Evolutionary conservation across 2,329 filamentous ascomycete species (phyloP), one percentile per base, ranked within the genome.

Genomic region (Penicillium janthinellum): DNA sequence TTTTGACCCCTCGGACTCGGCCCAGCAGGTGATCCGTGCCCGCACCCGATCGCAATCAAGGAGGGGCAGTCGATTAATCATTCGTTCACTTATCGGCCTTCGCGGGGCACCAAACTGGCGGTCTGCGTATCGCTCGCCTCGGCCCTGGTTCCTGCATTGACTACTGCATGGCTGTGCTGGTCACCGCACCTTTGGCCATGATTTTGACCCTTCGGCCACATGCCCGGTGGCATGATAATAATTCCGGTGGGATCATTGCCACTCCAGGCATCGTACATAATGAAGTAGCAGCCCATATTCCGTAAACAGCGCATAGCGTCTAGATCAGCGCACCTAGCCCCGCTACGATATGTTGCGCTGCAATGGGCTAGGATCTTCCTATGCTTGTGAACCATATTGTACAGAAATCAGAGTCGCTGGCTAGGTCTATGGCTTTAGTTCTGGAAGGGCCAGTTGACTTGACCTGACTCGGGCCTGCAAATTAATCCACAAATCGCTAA

Each of bases 11-110:
- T 61, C 59, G 55, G 25, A 50, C 59, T 38, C 51, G 54, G 50
- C 53, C 60, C 54, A 51, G 12, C 5, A 12, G 35, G 57, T 62
- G 60, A 57, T 55, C 60, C 60, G 57, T 62, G 60, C 60, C 37
- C n/a, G 38, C 17, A n/a, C 14, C 14, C 25, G 25, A 28, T 28
- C 25, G 25, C 25, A 28, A 25, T 6, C 17, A 45, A 45, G 15
- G 56, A 58, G 48, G 56, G 48, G 56, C 56, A 58, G n/a, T 45
- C 20, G 17, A 25, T 38, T 14, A 28, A 20, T 22, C 4, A 45
- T 42, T 35, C 17, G 35, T 52, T 38, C 49, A 38, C 48, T 38
- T 22, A 52, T 38, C 44, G 45, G 37, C 28, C 37, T 12, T 15
- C 15, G 51, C 50, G 57, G 42, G 51, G 42, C 37, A 42, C 38